Evolutionary conservation across 2,329 filamentous ascomycete species (phyloP).

Genomic region (Aspergillus uvarum): DNA sequence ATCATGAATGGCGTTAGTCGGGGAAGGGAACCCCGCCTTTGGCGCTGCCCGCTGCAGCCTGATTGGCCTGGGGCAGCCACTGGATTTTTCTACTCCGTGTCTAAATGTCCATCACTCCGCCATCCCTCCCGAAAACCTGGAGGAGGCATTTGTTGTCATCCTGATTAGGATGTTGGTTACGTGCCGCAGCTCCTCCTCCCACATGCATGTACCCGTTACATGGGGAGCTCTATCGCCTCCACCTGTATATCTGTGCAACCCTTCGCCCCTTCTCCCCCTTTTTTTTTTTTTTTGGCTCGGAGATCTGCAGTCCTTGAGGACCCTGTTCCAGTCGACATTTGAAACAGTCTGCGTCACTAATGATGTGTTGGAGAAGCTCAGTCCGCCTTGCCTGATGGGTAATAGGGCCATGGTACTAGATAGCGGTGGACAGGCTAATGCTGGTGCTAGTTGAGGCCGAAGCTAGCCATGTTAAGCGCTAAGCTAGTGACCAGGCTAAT

Average conservation of each 20-base stretch:
- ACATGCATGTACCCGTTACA: too few relatives aligned
- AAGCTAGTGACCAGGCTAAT: too few relatives aligned
- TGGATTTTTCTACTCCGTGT: not conserved
- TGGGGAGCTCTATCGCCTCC: not conserved
- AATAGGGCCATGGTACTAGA: not conserved
- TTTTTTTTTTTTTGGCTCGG: too few relatives aligned
- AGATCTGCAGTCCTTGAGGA: too few relatives aligned
- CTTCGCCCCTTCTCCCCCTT: not conserved
- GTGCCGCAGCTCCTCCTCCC: not conserved
- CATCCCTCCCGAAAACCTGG: not conserved
- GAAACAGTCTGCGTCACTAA: not conserved
- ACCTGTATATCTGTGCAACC: not conserved
- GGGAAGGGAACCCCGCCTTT: slow-evolving; percentile 18
- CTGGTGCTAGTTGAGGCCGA: not conserved
- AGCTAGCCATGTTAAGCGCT: not conserved
- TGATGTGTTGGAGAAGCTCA: not conserved
- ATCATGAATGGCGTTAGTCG: slow-evolving; percentile 25
- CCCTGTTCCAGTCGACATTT: not conserved
- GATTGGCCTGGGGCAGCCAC: not conserved
- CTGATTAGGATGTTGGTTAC: not conserved
- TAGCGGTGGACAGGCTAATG: not conserved
- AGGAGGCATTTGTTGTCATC: not conserved
- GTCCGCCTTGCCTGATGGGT: not conserved
- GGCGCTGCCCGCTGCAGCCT: not conserved
- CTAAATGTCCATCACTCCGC: not conserved